Evolutionary conservation across 2,329 filamentous ascomycete species (phyloP), one percentile per base, ranked within the genome.

Genomic region (Uncinocarpus reesii): DNA sequence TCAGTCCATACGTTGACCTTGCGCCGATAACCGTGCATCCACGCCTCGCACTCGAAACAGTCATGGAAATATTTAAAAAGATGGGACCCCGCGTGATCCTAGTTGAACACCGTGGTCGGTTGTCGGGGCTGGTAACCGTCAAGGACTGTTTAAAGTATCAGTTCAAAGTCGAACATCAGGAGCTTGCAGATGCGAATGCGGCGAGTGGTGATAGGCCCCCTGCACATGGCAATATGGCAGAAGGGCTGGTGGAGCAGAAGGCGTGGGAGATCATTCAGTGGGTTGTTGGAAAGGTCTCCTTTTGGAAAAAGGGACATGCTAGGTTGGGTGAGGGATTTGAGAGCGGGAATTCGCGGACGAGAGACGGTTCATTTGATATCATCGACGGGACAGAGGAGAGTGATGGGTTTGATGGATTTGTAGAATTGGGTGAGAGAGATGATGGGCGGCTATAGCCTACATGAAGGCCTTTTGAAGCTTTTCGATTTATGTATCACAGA

Each of bases 31-130:
- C 88, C 0, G 89, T 89, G 1, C 92, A 98, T 61, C 92, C 92
- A 0, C 81, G 87, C 1, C 78, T 96, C 0, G 85, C 90, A 0
- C 79, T 98, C 0, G 92, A 98, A 67, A 98, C 92, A 0, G 90
- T 94, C 26, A 95, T 98, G 88, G 92, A 98, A 62, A 75, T 98
- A 8, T 98, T 98, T 73, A 90, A 90, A 65, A 98, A 96, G 70
- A 93, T 98, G 63, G 92, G 92, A 0, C 92, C 90, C 0, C 79
- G 92, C 1, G 88, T 95, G 4, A 90, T 98, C 42, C 75, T 98
- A 2, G 83, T 95, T 32, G 92, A 98, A 65, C 84, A 95, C 62
- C 84, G 86, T 50, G 92, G 92, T 11, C 79, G 79, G 42, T 75
- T 98, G 1, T 79, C 78, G 0, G 92, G 92, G 0, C 74, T 98